A percentile compares a stretch with the other conserved stretches of the same genome.
These are phyloP conservation scores for Saposhnikovia divaricata DNA, from an alignment of 129 eudicot genomes.

Conservation along the genomic window DNA sequence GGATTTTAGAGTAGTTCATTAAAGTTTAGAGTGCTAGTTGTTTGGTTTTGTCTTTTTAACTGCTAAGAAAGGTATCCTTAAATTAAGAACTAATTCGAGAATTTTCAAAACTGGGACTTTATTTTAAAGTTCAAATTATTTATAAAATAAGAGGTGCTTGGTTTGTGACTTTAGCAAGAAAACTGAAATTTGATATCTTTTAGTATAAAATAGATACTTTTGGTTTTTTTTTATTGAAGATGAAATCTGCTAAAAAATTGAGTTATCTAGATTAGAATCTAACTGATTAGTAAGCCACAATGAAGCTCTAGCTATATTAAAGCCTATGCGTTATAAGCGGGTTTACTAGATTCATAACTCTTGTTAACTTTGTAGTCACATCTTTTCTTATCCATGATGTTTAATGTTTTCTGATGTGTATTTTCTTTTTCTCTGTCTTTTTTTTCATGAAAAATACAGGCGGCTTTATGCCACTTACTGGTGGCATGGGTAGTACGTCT, in stretches of 20 bases:
- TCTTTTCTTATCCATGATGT: slow-evolving; percentile 11
- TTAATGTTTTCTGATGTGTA: background rate
- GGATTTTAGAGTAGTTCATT: background rate
- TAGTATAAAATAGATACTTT: background rate
- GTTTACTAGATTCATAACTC: background rate
- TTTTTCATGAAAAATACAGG: slow-evolving; percentile 25
- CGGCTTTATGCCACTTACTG: slow-evolving; percentile 42
- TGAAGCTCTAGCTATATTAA: background rate
- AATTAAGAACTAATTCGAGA: background rate
- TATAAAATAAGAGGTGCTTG: background rate
- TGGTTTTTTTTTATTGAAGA: background rate
- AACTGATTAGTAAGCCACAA: background rate
- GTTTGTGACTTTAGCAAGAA: background rate
- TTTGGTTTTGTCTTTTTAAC: background rate
- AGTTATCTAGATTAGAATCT: background rate
- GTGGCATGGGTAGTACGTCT: slow-evolving; percentile 36
- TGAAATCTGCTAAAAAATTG: background rate
- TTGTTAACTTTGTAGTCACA: slow-evolving; percentile 23
- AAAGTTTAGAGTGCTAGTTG: background rate
- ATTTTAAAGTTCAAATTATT: background rate
- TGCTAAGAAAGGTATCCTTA: background rate
- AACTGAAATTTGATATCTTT: background rate
- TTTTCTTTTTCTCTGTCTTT: too few relatives aligned
- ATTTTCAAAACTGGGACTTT: background rate
- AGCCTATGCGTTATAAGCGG: background rate